Base-by-base conservation (phyloP, 1,284 basidiomycete genomes). In the Dichomitus squalens region DNA sequence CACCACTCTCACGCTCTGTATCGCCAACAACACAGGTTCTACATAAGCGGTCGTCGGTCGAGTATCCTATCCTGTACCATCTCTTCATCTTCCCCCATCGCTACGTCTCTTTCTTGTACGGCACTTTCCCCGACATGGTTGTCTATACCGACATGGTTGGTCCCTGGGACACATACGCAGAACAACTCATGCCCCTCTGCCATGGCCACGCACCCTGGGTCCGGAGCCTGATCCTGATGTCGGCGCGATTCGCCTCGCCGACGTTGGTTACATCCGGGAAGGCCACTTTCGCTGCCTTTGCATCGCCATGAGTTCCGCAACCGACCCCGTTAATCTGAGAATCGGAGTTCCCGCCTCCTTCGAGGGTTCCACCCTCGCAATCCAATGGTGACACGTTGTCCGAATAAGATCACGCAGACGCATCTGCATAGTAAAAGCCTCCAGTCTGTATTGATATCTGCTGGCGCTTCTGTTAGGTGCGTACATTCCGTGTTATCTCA, bases 251-350 rank as follows among this genome's bases (percentile, higher is more conserved):
- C 46, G 51, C 6, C 61, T 72, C 18, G 71, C 70, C n/a, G 71
- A 72, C 53, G 68, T 72, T 2, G 70, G 70, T 4, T 62, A 61
- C 25, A 43, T 71, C 21, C 57, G 62, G 4, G 58, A 65, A 18
- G 71, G 70, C 11, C 56, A 31, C 16, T 73, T 72, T 49, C 43
- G 57, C 25, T 68, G 65, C 20, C 52, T 72, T 7, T 73, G 71
- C 61, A 72, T 70, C 38, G 61, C 66, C n/a, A 49, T 33, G 54
- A 27, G 8, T 1, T 25, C 9, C 0, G 49, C 21, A 3, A 44
- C 36, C 6, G 44, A 55, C 35, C 43, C 43, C 12, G 25, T 44
- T 23, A 55, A 55, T 25, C 3, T 25, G 4, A 16, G 21, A 7
- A 31, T 8, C 6, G 57, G 57, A 1, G 29, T 46, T 1, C 57